Base-by-base conservation (phyloP, 108 stramenopile species). In the Skeletonema costatum region DNA sequence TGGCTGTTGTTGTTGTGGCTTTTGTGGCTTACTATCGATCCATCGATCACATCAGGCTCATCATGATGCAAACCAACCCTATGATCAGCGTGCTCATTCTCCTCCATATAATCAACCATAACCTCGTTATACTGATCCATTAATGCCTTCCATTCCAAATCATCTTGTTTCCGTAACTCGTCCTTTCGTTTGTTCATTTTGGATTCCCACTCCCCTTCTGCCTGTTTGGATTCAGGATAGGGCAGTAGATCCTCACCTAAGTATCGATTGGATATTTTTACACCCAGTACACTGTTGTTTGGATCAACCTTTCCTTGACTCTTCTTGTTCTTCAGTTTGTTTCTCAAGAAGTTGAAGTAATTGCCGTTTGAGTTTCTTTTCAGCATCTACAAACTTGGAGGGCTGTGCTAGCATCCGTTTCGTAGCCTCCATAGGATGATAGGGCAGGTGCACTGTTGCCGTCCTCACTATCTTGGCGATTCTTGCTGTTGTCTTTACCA, bases 311-410 rank as follows among this genome's bases (percentile, higher is more conserved):
- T 32, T 39, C 58, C 51, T 16, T 64, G 14, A 29, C 1, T 56
- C 31, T 75, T 60, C 51, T 60, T 60, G 46, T 64, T 79, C 82
- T 13, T 32, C 59, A 12, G 32, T 79, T 74, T 83, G 82, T 33
- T 65, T 58, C 48, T 83, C 68, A 56, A 72, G 44, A 25, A 83
- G 76, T 33, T 79, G 66, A 5, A 63, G 46, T 21, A 83, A 64
- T 58, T 83, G 78, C 60, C 42, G 70, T 50, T 83, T 83, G 29
- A 83, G 73, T 38, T 70, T 79, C 67, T 83, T 83, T 56, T 83
- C 82, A 4, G 78, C 76, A 42, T 78, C 65, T 17, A 82, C 81
- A 74, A 74, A 83, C 19, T 36, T 66, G n/a, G 72, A 78, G 0
- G 71, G 66, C 36, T 82, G 73, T 11, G 50, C 71, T 13, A 73